Evolutionary conservation across 331 rosid genomes (phyloP).

Genomic region (Stylosanthes scabra): DNA sequence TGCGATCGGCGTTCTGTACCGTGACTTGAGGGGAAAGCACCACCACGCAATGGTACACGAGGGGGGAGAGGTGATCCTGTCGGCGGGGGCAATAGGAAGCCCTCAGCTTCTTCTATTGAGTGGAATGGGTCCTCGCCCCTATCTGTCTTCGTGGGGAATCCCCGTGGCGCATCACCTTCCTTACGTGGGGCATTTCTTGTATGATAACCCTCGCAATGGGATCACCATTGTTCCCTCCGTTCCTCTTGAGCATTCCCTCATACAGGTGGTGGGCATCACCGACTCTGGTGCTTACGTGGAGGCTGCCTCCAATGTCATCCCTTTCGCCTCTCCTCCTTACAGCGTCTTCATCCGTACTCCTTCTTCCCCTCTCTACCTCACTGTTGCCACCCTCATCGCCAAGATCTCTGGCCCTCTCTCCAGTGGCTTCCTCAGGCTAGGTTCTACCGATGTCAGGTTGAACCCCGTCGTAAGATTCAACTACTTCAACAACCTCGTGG

Average conservation of each 20-base stretch:
- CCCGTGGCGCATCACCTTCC: conserved; percentile 77
- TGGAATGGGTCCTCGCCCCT: conserved; percentile 79
- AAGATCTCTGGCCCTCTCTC: conserved; percentile 78
- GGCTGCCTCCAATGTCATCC: conserved; percentile 80
- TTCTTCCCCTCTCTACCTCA: conserved; percentile 61
- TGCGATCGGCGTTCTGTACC: conserved; percentile 66
- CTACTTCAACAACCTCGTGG: conserved; percentile 65
- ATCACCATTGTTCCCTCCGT: conserved; percentile 75
- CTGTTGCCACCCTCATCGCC: conserved; percentile 77
- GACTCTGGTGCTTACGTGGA: conserved; percentile 80
- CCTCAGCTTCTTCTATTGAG: conserved; percentile 86
- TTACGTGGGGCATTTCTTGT: conserved; percentile 74
- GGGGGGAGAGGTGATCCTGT: conserved; percentile 72
- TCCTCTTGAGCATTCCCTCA: conserved; percentile 83
- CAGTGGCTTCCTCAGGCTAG: conserved; percentile 63
- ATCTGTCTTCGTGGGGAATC: conserved; percentile 84
- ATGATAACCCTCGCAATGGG: conserved; percentile 87
- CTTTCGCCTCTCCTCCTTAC: conserved; percentile 58
- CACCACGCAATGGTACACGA: conserved; percentile 67
- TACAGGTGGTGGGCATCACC: conserved; percentile 88
- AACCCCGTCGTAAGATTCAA: conserved; percentile 82
- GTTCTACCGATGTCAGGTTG: conserved; percentile 58
- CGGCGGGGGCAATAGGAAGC: conserved; percentile 87
- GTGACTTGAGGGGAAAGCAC: conserved; percentile 55
- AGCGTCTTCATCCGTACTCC: conserved; percentile 55